Conservation (phyloP, 495 filamentous ascomycete genomes). For the Tuber borchii region DNA sequence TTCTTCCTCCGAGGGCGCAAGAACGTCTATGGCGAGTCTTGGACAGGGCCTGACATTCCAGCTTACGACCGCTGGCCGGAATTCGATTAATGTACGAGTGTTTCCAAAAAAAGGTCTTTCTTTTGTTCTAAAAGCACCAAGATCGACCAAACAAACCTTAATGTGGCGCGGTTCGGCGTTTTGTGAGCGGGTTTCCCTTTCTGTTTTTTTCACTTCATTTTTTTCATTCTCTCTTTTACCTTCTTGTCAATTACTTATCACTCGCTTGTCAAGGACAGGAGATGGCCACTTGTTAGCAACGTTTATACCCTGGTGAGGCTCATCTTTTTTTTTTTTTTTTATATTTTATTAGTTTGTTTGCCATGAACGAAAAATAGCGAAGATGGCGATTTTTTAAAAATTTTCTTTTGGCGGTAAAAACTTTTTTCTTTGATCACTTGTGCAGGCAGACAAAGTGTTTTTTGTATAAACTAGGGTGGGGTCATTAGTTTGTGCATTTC, state of each 20-base stretch:
- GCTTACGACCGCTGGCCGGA: conserved; percentile 38
- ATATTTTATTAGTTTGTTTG: not conserved
- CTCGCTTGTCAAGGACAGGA: not conserved
- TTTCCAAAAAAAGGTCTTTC: not conserved
- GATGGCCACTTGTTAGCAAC: not conserved
- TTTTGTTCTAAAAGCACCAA: not conserved
- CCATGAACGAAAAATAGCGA: not conserved
- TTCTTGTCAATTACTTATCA: not conserved
- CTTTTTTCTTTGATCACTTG: not conserved
- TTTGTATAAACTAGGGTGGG: not conserved
- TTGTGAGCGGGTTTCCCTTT: not conserved
- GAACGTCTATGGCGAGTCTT: conserved; percentile 53
- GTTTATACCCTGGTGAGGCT: not conserved
- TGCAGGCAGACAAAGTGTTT: not conserved
- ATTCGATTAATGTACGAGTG: conserved; percentile 29
- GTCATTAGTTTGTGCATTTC: not conserved
- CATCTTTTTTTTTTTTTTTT: not conserved
- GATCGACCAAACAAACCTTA: not conserved
- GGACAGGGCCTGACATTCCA: conserved; percentile 46
- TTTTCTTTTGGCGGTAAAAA: not conserved
- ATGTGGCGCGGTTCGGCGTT: not conserved
- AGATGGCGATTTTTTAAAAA: not conserved
- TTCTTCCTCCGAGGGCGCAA: conserved; percentile 48
- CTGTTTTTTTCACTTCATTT: not conserved
- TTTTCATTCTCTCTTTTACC: not conserved